phyloP scores from a whole-genome alignment of 2,329 filamentous ascomycete genomes.

The Aspergillus novofumigatus region DNA sequence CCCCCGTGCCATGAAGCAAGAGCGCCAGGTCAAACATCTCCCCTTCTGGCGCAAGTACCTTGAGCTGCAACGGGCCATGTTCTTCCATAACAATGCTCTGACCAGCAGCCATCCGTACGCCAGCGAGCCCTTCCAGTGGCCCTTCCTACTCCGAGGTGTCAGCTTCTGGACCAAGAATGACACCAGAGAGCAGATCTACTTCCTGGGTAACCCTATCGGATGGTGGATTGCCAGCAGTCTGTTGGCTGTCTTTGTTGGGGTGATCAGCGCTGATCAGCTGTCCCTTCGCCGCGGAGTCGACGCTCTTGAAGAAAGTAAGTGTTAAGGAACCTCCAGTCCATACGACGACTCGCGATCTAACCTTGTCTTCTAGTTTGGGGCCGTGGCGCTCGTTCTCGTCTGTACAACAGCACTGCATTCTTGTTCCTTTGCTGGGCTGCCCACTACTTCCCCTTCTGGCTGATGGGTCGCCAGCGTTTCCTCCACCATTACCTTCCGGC shows the following conservation, averaged over 20 bases:
- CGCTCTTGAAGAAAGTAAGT: conserved; percentile 87
- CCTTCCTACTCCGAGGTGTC: conserved; percentile 92
- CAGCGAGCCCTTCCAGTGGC: conserved; percentile 94
- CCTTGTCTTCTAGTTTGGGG: conserved; percentile 36
- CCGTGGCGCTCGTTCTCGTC: conserved; percentile 77
- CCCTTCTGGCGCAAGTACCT: conserved; percentile 93
- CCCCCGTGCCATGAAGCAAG: conserved; percentile 68
- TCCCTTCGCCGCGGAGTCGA: conserved; percentile 90
- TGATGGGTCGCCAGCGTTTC: conserved; percentile 98
- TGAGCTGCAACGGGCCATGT: conserved; percentile 96
- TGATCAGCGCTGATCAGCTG: conserved; percentile 87
- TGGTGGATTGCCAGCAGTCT: conserved; percentile 97
- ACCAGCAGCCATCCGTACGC: conserved; percentile 96
- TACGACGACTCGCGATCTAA: background rate
- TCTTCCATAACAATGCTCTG: conserved; percentile 97
- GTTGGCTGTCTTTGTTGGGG: conserved; percentile 87
- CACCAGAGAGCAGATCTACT: conserved; percentile 95
- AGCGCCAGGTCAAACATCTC: conserved; percentile 73
- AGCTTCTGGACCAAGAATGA: conserved; percentile 99
- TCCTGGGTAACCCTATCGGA: conserved; percentile 91
- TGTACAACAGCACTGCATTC: conserved; percentile 98
- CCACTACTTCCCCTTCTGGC: conserved; percentile 94
- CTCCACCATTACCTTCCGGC: conserved; percentile 95
- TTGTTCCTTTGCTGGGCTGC: conserved; percentile 98
- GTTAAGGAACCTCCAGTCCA: background rate